These are phyloP conservation scores for Eucalyptus curtisii DNA, from an alignment of 345 rosid genomes.

Conservation along the genomic window DNA sequence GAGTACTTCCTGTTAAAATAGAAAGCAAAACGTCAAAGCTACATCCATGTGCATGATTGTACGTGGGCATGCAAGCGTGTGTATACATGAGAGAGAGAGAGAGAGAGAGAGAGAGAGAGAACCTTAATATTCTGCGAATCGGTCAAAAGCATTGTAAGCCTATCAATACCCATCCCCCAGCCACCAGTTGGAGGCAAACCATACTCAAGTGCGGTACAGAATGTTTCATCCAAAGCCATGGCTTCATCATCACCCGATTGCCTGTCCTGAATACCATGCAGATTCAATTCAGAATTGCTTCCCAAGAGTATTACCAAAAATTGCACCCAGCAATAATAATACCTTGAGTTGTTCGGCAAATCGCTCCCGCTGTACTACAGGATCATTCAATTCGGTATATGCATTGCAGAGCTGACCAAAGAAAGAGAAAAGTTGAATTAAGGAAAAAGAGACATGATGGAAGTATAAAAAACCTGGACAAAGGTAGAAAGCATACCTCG, in stretches of 20 bases:
- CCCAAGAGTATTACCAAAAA: neutral
- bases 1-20: conserved; percentile 66
- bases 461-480: neutral
- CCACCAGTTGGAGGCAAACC: conserved; percentile 96
- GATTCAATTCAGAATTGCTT: neutral
- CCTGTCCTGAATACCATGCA: conserved; percentile 36
- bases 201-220: conserved; percentile 78
- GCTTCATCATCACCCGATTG: conserved; percentile 99
- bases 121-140: conserved; percentile 98
- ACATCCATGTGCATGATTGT: neutral
- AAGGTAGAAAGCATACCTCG: conserved; percentile 30
- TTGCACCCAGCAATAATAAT: neutral
- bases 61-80: neutral
- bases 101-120: neutral
- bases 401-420: conserved; percentile 72
- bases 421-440: neutral
- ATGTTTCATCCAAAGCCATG: conserved; percentile 92
- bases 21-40: neutral
- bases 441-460: neutral
- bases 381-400: conserved; percentile 95
- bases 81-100: neutral
- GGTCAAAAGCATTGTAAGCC: conserved; percentile 77
- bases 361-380: conserved; percentile 85
- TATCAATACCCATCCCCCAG: conserved; percentile 93
- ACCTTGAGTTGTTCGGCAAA: conserved; percentile 97